These are phyloP conservation scores for Scutellaria baicalensis DNA, from an alignment of 257 asterid species.

Conservation along the genomic window DNA sequence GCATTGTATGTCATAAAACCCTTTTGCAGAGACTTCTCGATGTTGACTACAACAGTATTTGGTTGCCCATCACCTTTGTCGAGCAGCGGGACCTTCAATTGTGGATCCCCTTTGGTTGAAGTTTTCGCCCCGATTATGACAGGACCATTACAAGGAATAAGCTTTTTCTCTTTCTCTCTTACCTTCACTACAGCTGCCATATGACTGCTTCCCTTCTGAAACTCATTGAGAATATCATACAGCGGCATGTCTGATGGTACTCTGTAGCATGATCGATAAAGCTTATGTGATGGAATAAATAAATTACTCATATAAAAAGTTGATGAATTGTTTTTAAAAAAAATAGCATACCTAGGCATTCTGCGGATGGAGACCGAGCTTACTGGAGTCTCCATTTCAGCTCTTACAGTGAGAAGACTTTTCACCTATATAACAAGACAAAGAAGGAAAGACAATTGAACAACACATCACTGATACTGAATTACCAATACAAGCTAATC, in stretches of 20 bases:
- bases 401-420: constrained; percentile 85
- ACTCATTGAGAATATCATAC: constrained; percentile 93
- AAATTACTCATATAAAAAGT: not conserved
- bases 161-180: constrained; percentile 39
- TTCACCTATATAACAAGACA: constrained; percentile 51
- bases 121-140: constrained; percentile 17
- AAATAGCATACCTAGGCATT: constrained; percentile 66
- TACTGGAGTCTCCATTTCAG: constrained; percentile 94
- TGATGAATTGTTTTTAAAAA: not conserved
- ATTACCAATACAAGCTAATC: not conserved
- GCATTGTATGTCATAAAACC: constrained; percentile 26
- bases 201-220: constrained; percentile 96
- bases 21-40: constrained; percentile 51
- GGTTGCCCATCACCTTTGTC: constrained; percentile 27
- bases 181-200: constrained; percentile 99
- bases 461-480: not conserved
- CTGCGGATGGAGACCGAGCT: constrained; percentile 90
- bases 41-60: constrained; percentile 36
- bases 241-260: constrained; percentile 93
- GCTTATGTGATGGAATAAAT: not conserved
- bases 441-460: not conserved
- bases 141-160: constrained; percentile 14
- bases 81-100: constrained; percentile 52
- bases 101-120: constrained; percentile 29
- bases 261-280: constrained; percentile 33